Evolutionary conservation across 148 eudicot genomes (phyloP).

Genomic region (Talinum fruticosum): DNA sequence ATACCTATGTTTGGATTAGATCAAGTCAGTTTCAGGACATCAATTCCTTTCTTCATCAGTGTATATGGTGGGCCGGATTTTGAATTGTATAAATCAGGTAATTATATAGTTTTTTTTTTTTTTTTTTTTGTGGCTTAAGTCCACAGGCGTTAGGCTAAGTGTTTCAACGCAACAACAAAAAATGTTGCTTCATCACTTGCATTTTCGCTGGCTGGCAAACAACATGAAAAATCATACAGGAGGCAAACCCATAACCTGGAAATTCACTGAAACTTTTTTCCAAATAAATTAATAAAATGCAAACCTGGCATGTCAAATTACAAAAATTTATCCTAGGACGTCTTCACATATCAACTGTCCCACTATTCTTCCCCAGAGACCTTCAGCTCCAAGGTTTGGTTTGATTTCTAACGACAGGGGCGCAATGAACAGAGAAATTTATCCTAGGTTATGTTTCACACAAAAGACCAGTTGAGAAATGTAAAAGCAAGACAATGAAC

Average conservation of each 20-base stretch:
- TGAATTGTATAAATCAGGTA: too few species aligned
- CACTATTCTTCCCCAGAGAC: background rate
- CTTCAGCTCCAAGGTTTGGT: background rate
- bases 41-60: too few species aligned
- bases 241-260: background rate
- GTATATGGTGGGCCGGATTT: too few species aligned
- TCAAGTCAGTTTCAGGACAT: too few species aligned
- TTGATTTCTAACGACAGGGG: slow-evolving; percentile 1
- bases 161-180: too few species aligned
- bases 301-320: slow-evolving; percentile 1
- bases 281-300: slow-evolving; percentile 24
- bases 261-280: background rate
- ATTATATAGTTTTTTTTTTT: too few species aligned
- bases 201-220: too few species aligned
- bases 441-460: slow-evolving; percentile 28
- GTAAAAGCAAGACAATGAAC: slow-evolving; percentile 91
- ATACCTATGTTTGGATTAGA: too few species aligned
- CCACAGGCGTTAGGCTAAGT: too few species aligned
- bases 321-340: slow-evolving; percentile 12
- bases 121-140: too few species aligned
- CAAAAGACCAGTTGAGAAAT: slow-evolving; percentile 91
- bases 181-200: too few species aligned
- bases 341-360: slow-evolving; percentile 12
- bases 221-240: background rate
- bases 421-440: background rate